Base-by-base conservation (phyloP, 306 rosid species). In the Acacia crassicarpa region DNA sequence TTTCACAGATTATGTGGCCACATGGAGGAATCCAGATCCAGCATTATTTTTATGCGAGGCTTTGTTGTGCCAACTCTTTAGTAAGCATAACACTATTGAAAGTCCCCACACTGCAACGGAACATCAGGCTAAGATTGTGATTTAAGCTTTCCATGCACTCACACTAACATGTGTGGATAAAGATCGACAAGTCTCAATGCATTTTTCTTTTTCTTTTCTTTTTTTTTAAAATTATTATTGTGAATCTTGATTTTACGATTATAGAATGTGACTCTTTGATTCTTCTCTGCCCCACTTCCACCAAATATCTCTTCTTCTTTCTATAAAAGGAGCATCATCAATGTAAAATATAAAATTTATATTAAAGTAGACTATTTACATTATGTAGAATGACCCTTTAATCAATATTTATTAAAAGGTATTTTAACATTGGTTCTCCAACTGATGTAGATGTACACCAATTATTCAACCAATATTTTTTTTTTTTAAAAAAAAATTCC, bases 241-340 rank as follows among this genome's bases (percentile, higher is more conserved):
- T 76, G 76, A 63, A 63, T 80, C 82, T 76, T 72, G 0, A 7
- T 76, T 80, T 65, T 32, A 38, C 14, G 79, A 84, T 80, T 70
- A 61, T 4, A 61, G 84, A 84, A 63, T 13, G 80, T 85, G 85
- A 77, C 82, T 51, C 73, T 80, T 61, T 69, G 72, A 76, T 80
- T 84, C 82, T 75, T 0, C 67, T 54, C 33, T 67, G 38, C 25
- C 46, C 25, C 30, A 23, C 66, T 3, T 15, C 27, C 13, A 38
- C 72, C 72, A 67, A 38, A 67, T 67, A 20, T 67, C 17, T 33
- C 35, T 66, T 48, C 3, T 67, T 20, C 46, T 38, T 67, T 6
- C 14, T 19, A 9, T 3, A 66, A 45, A 66, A 33, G 66, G n/a
- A 59, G 11, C 15, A 23, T 62, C 6, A 12, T 27, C 61, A 20